A percentile compares a stretch with the other conserved stretches of the same genome.
Evolutionary conservation across 768 basidiomycete species (phyloP).

Genomic region (Arthromyces matolae): DNA sequence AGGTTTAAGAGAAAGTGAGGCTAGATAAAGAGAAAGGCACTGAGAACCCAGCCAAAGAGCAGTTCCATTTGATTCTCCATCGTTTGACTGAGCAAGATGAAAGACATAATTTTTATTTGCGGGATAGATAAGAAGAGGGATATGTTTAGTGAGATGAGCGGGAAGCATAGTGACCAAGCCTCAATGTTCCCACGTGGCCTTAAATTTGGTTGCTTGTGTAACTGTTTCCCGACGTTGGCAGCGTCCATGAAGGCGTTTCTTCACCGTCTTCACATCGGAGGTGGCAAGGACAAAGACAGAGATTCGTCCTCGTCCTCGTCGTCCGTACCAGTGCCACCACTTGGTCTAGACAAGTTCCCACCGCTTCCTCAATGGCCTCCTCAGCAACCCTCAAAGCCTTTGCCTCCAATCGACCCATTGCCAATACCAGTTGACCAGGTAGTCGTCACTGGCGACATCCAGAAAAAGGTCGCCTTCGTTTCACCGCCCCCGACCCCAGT

Average conservation of each 20-base stretch:
- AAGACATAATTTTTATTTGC: slow-evolving; percentile 36
- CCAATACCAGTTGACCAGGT: too few relatives aligned
- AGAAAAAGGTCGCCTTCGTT: slow-evolving; percentile 87
- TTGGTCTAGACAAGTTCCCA: slow-evolving; percentile 61
- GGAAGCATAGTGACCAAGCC: too few relatives aligned
- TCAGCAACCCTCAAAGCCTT: slow-evolving; percentile 55
- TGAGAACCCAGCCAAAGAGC: slow-evolving; percentile 85
- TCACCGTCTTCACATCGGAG: slow-evolving; percentile 66
- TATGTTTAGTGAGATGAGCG: slow-evolving; percentile 17
- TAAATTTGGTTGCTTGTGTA: slow-evolving; percentile 25
- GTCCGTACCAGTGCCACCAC: background rate
- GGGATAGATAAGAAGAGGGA: background rate
- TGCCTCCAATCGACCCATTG: slow-evolving; percentile 40
- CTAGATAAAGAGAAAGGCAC: slow-evolving; percentile 63
- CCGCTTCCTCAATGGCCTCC: slow-evolving; percentile 72
- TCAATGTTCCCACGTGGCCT: slow-evolving; percentile 25
- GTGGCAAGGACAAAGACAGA: slow-evolving; percentile 65
- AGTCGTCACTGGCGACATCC: slow-evolving; percentile 40
- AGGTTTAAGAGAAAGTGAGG: slow-evolving; percentile 23
- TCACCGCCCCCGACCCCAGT: slow-evolving; percentile 73
- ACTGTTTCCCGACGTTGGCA: slow-evolving; percentile 4
- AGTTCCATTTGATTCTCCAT: slow-evolving; percentile 72
- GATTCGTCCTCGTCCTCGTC: slow-evolving; percentile 15
- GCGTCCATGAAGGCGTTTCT: slow-evolving; percentile 79
- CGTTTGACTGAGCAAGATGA: slow-evolving; percentile 50